Percentiles rank a stretch among this genome's conserved stretches.
These are phyloP conservation scores for Rhodotorula mucilaginosa DNA, from an alignment of 1,284 basidiomycete genomes.

Conservation along the genomic window DNA sequence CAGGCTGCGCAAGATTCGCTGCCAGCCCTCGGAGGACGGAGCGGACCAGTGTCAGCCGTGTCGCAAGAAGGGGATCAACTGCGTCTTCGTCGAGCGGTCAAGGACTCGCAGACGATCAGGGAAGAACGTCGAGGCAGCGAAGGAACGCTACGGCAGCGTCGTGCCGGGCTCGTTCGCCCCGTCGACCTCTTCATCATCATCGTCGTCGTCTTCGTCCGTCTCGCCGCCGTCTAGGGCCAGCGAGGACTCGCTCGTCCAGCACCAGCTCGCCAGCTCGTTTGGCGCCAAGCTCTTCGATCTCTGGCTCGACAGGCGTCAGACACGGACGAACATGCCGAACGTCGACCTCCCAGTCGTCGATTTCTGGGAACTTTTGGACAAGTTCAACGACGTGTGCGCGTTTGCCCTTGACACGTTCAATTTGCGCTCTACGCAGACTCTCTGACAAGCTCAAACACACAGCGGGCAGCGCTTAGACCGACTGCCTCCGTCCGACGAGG, in stretches of 20 bases:
- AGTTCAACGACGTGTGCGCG: not conserved
- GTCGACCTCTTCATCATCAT: too few species aligned
- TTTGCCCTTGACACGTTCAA: too few species aligned
- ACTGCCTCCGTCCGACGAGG: not conserved
- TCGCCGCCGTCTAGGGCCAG: not conserved
- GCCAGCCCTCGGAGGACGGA: not conserved
- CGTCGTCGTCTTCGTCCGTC: too few species aligned
- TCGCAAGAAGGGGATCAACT: not conserved
- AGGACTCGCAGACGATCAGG: not conserved
- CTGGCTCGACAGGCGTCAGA: not conserved
- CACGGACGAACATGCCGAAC: not conserved
- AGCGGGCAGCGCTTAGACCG: not conserved
- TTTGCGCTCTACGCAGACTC: too few species aligned
- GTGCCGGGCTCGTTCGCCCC: not conserved
- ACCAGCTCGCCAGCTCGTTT: not conserved
- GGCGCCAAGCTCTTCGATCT: not conserved
- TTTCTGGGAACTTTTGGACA: not conserved
- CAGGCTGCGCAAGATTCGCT: not conserved
- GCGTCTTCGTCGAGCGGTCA: not conserved
- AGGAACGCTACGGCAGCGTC: not conserved
- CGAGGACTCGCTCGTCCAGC: not conserved
- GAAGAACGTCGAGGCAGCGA: not conserved
- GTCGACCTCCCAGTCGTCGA: not conserved
- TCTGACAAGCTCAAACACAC: not conserved
- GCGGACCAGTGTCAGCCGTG: not conserved